These are phyloP conservation scores for Monosporozyma unispora DNA, from an alignment of 805 yeast species.

Conservation along the genomic window DNA sequence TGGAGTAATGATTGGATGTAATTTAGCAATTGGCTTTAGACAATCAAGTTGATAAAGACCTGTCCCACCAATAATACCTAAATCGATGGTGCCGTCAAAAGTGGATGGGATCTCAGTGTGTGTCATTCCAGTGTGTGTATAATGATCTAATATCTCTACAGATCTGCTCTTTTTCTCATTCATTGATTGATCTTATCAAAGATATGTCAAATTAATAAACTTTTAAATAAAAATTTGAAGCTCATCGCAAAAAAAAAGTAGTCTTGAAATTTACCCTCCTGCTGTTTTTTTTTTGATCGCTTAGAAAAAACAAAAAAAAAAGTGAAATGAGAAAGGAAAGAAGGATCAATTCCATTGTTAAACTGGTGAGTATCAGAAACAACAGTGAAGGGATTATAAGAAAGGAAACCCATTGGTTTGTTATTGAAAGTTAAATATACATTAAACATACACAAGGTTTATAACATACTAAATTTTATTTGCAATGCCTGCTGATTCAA, in stretches of 20 bases:
- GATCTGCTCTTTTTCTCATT: too few species aligned
- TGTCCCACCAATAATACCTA: slow-evolving; percentile 95
- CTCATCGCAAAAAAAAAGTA: background rate
- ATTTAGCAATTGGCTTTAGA: slow-evolving; percentile 74
- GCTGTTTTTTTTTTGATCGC: too few species aligned
- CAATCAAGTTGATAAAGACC: slow-evolving; percentile 87
- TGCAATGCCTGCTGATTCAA: background rate
- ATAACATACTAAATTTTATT: background rate
- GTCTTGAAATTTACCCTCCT: background rate
- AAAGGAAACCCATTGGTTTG: too few species aligned
- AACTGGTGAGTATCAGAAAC: background rate
- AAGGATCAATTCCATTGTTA: background rate
- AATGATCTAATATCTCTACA: too few species aligned
- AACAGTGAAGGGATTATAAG: background rate
- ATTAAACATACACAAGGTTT: too few species aligned
- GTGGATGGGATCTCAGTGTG: slow-evolving; percentile 16
- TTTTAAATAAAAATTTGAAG: background rate
- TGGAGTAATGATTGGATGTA: slow-evolving; percentile 74
- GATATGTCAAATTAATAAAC: too few species aligned
- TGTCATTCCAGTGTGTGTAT: slow-evolving; percentile 20
- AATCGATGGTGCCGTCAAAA: slow-evolving; percentile 38
- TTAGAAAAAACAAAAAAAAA: too few species aligned
- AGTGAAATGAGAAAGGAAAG: background rate
- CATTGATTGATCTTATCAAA: too few species aligned
- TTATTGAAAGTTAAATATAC: too few species aligned